phyloP scores from a whole-genome alignment of 202 grass and related monocot genomes.

The Schoenoplectus triqueter region DNA sequence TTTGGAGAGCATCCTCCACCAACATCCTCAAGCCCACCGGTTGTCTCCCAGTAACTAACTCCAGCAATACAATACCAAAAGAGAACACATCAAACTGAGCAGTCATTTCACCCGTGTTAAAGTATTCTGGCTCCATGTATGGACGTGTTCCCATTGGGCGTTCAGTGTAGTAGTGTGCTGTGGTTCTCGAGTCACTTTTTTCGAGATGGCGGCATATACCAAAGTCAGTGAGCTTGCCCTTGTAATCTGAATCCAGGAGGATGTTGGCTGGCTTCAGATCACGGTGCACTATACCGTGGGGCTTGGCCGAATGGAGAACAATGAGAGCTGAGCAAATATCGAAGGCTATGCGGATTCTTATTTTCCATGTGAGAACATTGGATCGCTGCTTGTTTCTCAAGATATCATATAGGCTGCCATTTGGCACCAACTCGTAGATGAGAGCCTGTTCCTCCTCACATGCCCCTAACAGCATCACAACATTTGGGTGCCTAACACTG shows the following conservation, averaged over 20 bases:
- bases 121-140: background rate
- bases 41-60: background rate
- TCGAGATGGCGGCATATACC: background rate
- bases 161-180: background rate
- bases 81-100: background rate
- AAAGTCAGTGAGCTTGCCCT: background rate
- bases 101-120: background rate
- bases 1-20: background rate
- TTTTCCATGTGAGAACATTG: background rate
- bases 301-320: background rate
- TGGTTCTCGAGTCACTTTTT: background rate
- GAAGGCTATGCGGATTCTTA: background rate
- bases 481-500: background rate
- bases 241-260: conserved; percentile 1
- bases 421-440: background rate
- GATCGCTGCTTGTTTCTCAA: background rate
- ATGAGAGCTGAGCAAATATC: background rate
- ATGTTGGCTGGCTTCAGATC: background rate
- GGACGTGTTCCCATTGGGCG: background rate
- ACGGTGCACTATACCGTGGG: background rate
- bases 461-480: conserved; percentile 4
- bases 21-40: background rate
- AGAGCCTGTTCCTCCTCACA: background rate
- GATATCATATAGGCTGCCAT: background rate
- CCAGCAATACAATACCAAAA: background rate